phyloP scores from a whole-genome alignment of 805 yeast species.

The Zygoascus ofunaensis region DNA sequence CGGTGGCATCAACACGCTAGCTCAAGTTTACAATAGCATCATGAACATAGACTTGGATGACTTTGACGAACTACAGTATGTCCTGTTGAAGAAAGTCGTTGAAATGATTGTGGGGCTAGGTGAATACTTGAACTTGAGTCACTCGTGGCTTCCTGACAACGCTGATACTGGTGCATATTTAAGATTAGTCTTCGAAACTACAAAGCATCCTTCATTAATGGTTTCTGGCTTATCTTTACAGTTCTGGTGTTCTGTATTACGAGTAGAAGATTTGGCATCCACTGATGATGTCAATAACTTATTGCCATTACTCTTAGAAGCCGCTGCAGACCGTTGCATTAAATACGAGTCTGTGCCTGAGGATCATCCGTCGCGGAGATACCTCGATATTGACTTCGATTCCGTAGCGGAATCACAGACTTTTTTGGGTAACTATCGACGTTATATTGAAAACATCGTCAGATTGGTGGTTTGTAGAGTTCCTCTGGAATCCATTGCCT shows the following conservation, averaged over 20 bases:
- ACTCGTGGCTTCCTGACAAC: conserved; percentile 36
- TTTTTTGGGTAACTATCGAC: conserved; percentile 70
- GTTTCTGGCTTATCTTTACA: conserved; percentile 84
- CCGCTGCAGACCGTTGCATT: conserved; percentile 68
- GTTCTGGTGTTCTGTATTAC: conserved; percentile 85
- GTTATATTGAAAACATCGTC: conserved; percentile 82
- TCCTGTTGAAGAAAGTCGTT: conserved; percentile 78
- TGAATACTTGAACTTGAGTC: conserved; percentile 55
- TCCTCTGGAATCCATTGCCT: conserved; percentile 70
- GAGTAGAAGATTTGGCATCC: conserved; percentile 57
- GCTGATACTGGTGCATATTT: conserved; percentile 63
- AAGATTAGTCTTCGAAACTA: conserved; percentile 66
- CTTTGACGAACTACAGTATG: conserved; percentile 70
- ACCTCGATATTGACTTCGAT: conserved; percentile 80
- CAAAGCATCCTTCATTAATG: conserved; percentile 77
- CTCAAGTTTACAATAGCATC: conserved; percentile 48
- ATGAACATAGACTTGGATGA: conserved; percentile 45
- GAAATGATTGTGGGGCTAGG: conserved; percentile 87
- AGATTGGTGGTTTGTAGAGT: conserved; percentile 78
- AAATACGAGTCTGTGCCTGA: conserved; percentile 63
- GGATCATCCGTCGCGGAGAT: conserved; percentile 53
- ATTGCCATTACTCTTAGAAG: conserved; percentile 61
- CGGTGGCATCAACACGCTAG: conserved; percentile 63
- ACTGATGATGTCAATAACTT: conserved; percentile 38
- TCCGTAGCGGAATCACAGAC: conserved; percentile 68